Evolutionary conservation across 2,329 filamentous ascomycete species (phyloP).

Genomic region (Teratosphaeria viscida): DNA sequence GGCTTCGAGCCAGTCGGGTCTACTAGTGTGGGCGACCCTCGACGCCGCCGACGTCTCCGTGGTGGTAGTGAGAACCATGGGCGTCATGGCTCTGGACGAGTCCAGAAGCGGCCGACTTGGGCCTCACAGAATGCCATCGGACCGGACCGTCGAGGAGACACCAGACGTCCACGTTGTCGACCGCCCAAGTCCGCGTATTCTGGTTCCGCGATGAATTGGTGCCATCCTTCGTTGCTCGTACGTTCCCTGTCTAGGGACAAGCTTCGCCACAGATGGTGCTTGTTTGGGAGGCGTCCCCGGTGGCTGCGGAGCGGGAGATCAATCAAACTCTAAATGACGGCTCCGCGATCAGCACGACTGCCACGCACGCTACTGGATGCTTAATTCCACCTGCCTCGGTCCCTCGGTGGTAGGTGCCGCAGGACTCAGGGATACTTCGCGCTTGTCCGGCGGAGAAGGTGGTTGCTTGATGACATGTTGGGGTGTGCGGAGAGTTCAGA

Average conservation of each 20-base stretch:
- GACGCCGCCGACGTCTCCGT: not conserved
- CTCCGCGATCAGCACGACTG: not conserved
- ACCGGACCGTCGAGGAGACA: no score
- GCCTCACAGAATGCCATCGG: not conserved
- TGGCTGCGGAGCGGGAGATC: not conserved
- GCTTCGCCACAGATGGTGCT: not conserved
- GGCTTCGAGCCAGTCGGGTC: not conserved
- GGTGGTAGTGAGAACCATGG: not conserved
- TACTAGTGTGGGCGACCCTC: not conserved
- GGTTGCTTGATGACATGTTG: not conserved
- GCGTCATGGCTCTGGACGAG: not conserved
- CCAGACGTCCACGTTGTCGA: not conserved
- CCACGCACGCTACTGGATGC: not conserved
- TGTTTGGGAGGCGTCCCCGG: not conserved
- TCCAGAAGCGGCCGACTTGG: not conserved
- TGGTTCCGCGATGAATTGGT: not conserved
- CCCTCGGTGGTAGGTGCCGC: not conserved
- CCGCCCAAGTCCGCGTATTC: not conserved
- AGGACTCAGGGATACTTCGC: not conserved
- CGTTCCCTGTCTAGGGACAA: not conserved
- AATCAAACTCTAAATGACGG: not conserved
- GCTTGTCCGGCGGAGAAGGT: not conserved
- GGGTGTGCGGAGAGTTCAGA: not conserved
- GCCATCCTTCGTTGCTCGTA: not conserved
- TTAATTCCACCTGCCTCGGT: not conserved